Evolutionary conservation across 805 yeast genomes (phyloP).

Genomic region (Metschnikowia cubensis): DNA sequence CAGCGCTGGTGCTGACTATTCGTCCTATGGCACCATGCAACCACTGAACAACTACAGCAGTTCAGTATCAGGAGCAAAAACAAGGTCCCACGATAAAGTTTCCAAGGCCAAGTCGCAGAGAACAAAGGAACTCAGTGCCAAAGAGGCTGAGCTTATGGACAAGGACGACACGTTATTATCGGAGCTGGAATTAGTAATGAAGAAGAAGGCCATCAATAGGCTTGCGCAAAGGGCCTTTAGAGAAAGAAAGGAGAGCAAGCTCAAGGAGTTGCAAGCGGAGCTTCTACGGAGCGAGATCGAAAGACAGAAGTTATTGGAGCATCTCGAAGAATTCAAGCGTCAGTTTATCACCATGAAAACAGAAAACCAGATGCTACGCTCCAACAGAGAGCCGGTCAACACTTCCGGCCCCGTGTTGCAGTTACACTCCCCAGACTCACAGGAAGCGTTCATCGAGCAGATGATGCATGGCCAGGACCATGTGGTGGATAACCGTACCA

Average conservation of each 20-base stretch:
- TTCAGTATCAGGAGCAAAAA: neutral
- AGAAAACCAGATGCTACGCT: slow-evolving; percentile 55
- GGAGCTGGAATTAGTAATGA: slow-evolving; percentile 44
- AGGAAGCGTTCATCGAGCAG: slow-evolving; percentile 30
- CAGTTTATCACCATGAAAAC: slow-evolving; percentile 54
- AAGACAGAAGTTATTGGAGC: slow-evolving; percentile 41
- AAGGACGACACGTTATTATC: slow-evolving; percentile 36
- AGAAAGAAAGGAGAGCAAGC: slow-evolving; percentile 69
- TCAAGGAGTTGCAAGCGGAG: slow-evolving; percentile 63
- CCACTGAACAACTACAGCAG: neutral
- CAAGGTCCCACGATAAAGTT: neutral
- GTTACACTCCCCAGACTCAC: slow-evolving; percentile 33
- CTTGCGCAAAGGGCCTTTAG: slow-evolving; percentile 88
- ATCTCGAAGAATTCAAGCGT: slow-evolving; percentile 49
- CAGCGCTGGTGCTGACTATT: neutral
- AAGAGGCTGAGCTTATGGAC: slow-evolving; percentile 34
- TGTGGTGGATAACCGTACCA: slow-evolving; percentile 12
- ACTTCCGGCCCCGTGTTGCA: slow-evolving; percentile 7
- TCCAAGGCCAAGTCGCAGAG: slow-evolving; percentile 3
- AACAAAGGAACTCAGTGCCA: slow-evolving; percentile 21
- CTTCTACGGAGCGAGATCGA: slow-evolving; percentile 55
- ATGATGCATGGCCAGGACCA: slow-evolving; percentile 26
- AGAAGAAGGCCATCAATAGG: slow-evolving; percentile 74
- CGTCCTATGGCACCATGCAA: neutral
- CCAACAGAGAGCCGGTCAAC: slow-evolving; percentile 9